phyloP scores from a whole-genome alignment of 208 protist genomes.

The Chromosphaera perkinsii region DNA sequence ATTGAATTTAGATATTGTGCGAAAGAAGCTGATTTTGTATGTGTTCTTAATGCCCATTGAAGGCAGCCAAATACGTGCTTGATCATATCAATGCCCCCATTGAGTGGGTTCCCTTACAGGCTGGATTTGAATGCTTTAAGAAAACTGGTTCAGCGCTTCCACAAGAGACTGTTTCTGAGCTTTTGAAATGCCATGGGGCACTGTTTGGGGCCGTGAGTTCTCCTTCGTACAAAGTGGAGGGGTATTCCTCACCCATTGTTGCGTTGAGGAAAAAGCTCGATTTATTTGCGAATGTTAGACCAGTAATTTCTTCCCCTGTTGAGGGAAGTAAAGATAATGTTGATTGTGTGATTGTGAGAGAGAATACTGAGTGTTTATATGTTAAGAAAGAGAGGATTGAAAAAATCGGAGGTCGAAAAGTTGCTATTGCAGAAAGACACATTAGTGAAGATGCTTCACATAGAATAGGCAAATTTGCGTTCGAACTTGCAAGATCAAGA shows the following conservation, averaged over 20 bases:
- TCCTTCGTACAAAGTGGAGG: slow-evolving; percentile 42
- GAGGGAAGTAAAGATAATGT: slow-evolving; percentile 13
- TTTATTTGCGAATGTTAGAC: slow-evolving; percentile 50
- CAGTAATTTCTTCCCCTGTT: slow-evolving; percentile 34
- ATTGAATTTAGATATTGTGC: slow-evolving; percentile 3
- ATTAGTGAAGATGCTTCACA: slow-evolving; percentile 42
- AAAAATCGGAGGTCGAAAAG: slow-evolving; percentile 11
- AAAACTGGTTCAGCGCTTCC: slow-evolving; percentile 33
- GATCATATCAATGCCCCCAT: slow-evolving; percentile 1
- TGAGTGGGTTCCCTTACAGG: slow-evolving; percentile 26
- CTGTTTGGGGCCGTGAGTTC: slow-evolving; percentile 48
- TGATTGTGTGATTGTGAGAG: slow-evolving; percentile 44
- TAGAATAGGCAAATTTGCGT: slow-evolving; percentile 38
- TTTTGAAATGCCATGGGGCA: slow-evolving; percentile 29
- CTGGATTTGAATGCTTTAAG: slow-evolving; percentile 39
- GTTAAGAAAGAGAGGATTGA: slow-evolving; percentile 38
- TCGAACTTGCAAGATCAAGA: slow-evolving; percentile 12
- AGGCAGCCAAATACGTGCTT: not conserved
- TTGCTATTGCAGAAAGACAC: slow-evolving; percentile 38
- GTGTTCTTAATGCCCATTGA: not conserved
- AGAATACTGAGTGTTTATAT: slow-evolving; percentile 55
- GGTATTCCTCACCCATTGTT: slow-evolving; percentile 48
- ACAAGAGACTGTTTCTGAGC: slow-evolving; percentile 24
- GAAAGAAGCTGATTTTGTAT: no score
- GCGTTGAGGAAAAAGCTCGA: slow-evolving; percentile 45